Evolutionary conservation across 345 rosid genomes (phyloP), one percentile per base, ranked within the genome.

Genomic region (Aurinia saxatilis): DNA sequence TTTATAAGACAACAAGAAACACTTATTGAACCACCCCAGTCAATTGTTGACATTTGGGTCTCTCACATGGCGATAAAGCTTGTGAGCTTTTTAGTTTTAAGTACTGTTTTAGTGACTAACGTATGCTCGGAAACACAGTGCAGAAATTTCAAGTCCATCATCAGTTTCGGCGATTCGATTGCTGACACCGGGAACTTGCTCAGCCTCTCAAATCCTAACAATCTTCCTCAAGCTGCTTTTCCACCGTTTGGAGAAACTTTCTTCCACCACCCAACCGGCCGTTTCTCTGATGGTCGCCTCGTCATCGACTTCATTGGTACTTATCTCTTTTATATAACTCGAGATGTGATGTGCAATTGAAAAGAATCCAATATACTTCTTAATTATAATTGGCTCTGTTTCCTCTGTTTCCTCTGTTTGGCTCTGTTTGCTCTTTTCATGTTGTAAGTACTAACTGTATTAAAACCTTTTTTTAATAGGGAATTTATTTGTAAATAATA

Each of bases 161-260:
- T 79, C 68, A 73, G 80, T 75, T 75, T 79, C 33, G 82, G 82
- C 6, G 82, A 79, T 58, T 79, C 82, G 4, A 21, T 73, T 13
- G 64, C 80, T 8, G 82, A 76, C 15, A 76, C 78, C 4, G 82
- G 80, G 5, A 75, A 73, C 76, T 23, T 29, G 11, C 25, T 59
- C 10, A 16, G 14, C 17, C 21, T 68, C 34, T 39, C 63, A 31
- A 33, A 3, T 29, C 27, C 0, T 7, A 45, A 3, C 5, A 38
- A 10, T 0, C 61, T 38, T 5, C 50, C 60, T 27, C 50, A 35
- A 6, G 46, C 5, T 15, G 69, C 30, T 17, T 63, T 52, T 7
- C 79, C 70, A 4, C 82, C 79, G 2, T 65, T 75, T 6, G 82
- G 79, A 3, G 47, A 65, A 1, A 63, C 77, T 64, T 79, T 49